Base-by-base conservation (phyloP, 2,329 filamentous ascomycete species). In the Aureobasidium musti region DNA sequence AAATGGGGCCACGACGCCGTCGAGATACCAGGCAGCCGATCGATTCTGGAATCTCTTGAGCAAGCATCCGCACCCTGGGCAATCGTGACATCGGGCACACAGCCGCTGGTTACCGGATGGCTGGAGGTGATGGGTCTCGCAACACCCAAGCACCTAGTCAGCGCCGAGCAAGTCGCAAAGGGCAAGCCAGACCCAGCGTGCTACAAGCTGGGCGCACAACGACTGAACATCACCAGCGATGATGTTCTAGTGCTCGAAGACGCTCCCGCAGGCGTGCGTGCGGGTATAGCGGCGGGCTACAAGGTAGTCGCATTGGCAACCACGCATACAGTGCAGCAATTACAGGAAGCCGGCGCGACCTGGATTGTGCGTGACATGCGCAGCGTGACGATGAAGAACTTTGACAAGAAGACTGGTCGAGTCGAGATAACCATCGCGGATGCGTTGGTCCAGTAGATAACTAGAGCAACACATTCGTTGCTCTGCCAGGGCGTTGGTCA, bases 261-360 rank as follows among this genome's bases (percentile, higher is more conserved):
- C 79, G 91, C 91, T 66, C 92, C 93, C 5, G 91, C 92, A 8
- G 93, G 93, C 5, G 91, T 97, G 74, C 83, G 80, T 70, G 87
- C 92, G 33, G 93, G 92, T 57, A 96, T 93, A 79, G 91, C 86
- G 0, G 93, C 93, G 11, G 92, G 92, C 1, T 97, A 90, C 80
- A 88, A 86, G 74, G 93, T 97, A 14, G 79, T 96, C 53, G 93
- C 88, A n/a, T 80, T 97, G 64, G 86, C 90, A 65, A 97, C 92
- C 64, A 96, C 91, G 74, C 93, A 97, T 79, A 87, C 85, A 30
- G 81, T 89, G 53, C 86, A 87, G 72, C 86, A 93, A 79, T 83
- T 96, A 59, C 79, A 83, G 68, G 86, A 84, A 54, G 91, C 92
- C 5, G 89, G 86, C n/a, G 91, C 93, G 52, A 92, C 97, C 80